Evolutionary conservation across 495 filamentous ascomycete species (phyloP).

Genomic region (Beverwykella pulmonaria): DNA sequence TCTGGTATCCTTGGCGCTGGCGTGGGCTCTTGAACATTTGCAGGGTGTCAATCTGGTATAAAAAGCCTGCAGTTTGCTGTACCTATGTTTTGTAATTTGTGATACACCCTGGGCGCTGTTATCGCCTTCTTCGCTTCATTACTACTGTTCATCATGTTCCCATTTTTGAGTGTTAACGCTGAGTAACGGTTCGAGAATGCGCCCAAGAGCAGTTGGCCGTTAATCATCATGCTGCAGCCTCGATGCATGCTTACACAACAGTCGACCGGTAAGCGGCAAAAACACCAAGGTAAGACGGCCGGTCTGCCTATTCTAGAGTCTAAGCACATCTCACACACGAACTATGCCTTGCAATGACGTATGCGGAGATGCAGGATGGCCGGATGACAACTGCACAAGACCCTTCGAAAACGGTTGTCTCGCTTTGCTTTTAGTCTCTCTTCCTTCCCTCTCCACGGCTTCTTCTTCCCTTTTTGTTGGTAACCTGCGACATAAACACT

Average conservation of each 20-base stretch:
- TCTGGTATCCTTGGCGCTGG: constrained; percentile 17
- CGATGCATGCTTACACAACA: neutral
- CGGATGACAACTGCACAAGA: constrained; percentile 18
- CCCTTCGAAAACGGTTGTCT: neutral
- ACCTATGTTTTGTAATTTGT: neutral
- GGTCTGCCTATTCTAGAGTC: neutral
- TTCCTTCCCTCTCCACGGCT: neutral
- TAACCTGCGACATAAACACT: neutral
- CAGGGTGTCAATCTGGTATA: constrained; percentile 3
- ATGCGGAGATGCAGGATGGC: neutral
- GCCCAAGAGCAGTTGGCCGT: neutral
- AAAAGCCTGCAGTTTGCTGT: neutral
- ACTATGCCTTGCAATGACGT: constrained; percentile 15
- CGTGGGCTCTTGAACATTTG: neutral
- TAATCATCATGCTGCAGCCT: neutral
- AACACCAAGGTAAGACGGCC: constrained; percentile 1
- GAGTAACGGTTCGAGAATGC: too few species aligned
- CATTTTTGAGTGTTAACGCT: too few species aligned
- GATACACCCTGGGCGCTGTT: neutral
- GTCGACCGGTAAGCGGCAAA: neutral
- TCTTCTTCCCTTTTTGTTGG: neutral
- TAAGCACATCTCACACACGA: neutral
- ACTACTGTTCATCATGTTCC: neutral
- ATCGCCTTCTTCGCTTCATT: neutral
- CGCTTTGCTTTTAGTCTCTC: neutral